Evolutionary conservation across 768 basidiomycete genomes (phyloP).

Genomic region (Lentinula boryana): DNA sequence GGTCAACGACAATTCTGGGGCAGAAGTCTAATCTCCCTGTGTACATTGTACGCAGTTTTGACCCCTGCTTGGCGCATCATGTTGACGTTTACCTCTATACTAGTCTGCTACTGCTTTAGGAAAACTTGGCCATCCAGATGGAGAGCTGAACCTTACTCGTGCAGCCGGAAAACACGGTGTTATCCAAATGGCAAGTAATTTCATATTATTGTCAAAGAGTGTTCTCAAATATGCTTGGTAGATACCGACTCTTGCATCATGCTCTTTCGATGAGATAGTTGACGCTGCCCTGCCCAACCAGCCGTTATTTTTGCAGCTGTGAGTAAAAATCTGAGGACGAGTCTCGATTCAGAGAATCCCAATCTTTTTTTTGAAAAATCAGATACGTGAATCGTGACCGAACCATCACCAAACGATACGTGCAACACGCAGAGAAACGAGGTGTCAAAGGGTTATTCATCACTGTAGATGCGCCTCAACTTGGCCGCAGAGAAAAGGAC

Average conservation of each 20-base stretch:
- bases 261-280: slow-evolving; percentile 94
- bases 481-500: slow-evolving; percentile 93
- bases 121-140: slow-evolving; percentile 94
- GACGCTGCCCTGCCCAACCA: slow-evolving; percentile 78
- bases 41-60: slow-evolving; percentile 54
- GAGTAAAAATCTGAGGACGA: slow-evolving; percentile 12
- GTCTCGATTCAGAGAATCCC: background rate
- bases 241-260: slow-evolving; percentile 95
- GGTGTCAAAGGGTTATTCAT: slow-evolving; percentile 95
- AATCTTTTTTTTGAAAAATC: background rate
- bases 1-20: slow-evolving; percentile 78
- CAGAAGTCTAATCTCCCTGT: slow-evolving; percentile 69
- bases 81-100: background rate
- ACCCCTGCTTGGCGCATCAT: background rate
- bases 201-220: background rate
- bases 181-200: slow-evolving; percentile 58
- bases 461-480: slow-evolving; percentile 95
- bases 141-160: slow-evolving; percentile 85
- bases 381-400: slow-evolving; percentile 93
- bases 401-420: slow-evolving; percentile 74
- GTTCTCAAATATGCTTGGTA: slow-evolving; percentile 19
- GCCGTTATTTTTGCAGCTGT: slow-evolving; percentile 83
- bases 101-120: slow-evolving; percentile 81
- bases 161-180: slow-evolving; percentile 78
- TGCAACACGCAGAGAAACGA: slow-evolving; percentile 84